Base-by-base conservation (phyloP, 202 grass and related monocot species). In the Brachypodium distachyon region DNA sequence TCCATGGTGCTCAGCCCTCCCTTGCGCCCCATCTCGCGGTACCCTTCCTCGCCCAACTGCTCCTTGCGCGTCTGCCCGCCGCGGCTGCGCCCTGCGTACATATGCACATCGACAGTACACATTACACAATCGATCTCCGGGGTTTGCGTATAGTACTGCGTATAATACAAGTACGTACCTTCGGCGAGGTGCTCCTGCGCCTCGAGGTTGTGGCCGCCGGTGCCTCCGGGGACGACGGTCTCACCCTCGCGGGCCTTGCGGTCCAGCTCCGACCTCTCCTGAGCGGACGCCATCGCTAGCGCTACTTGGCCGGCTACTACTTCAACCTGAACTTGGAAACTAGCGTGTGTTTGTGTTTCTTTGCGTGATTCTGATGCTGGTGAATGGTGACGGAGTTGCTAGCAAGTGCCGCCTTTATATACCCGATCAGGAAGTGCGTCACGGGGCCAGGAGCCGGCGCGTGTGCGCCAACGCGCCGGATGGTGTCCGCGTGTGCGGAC, bases 181-280 rank as follows among this genome's bases (percentile, higher is more conserved):
- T 97, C 83, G 18, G 88, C 93, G 6, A 97, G 82, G 47, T 83
- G 75, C 66, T 91, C 81, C 72, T 93, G 90, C 5, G 90, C 88
- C 54, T 87, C 78, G 3, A 93, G 72, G 75, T 26, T 81, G 48
- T 85, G 85, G 46, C 90, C 90, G n/a, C 93, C 88, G 12, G 88
- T 97, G 9, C 93, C 93, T 0, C 88, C 90, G 0, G 86, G 78
- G 1, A 97, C 88, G 10, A 93, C 84, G 7, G 86, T 91, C 78
- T 97, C 65, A 0, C 90, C 90, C 22, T 89, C 70, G 28, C 81
- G 76, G 9, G 86, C 94, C 74, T 40, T 79, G 33, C 42, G 64
- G 60, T 93, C 86, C 14, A 90, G 61, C 71, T 91, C 67, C 51
- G 72, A 57, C 55, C 84, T 91, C 38, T 83, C 86, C 82, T 97